Percentiles rank a stretch among this genome's conserved stretches.
Conservation (phyloP, 768 basidiomycete species). For the Boletus sp. region DNA sequence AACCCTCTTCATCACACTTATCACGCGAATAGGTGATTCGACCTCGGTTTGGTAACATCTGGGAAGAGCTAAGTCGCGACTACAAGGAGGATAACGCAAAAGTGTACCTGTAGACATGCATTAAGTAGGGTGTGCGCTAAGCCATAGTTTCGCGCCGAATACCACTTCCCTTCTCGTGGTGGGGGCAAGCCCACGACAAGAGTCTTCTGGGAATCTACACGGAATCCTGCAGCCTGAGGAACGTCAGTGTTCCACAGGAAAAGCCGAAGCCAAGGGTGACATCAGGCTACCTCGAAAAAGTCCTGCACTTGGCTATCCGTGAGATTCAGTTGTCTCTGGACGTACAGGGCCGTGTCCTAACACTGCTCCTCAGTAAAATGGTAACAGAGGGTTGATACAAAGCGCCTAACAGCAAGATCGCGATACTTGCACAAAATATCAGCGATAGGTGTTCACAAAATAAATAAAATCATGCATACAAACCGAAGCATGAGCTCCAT, state of each 20-base stretch:
- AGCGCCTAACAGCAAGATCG: conserved; percentile 36
- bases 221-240: conserved; percentile 38
- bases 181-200: conserved; percentile 46
- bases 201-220: conserved; percentile 40
- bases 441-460: not conserved
- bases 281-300: conserved; percentile 40
- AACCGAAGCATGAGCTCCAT: conserved; percentile 35
- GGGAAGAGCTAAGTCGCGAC: not conserved
- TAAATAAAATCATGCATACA: conserved; percentile 18
- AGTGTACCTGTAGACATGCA: conserved; percentile 36
- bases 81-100: not conserved
- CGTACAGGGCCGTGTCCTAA: conserved; percentile 45
- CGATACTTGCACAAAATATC: conserved; percentile 34
- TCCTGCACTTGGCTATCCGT: conserved; percentile 43
- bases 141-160: conserved; percentile 42
- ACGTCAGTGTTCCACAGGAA: not conserved
- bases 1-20: conserved; percentile 22
- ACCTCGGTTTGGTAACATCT: conserved; percentile 47
- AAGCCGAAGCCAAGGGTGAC: not conserved
- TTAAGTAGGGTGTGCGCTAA: conserved; percentile 41
- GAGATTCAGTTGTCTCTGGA: conserved; percentile 42
- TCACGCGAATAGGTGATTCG: conserved; percentile 28
- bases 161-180: conserved; percentile 34
- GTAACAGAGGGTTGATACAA: not conserved
- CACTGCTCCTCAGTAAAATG: not conserved